Percentiles rank a stretch among this genome's conserved stretches.
Conservation (phyloP, 2,329 filamentous ascomycete species). For the Sclerotinia glacialis region DNA sequence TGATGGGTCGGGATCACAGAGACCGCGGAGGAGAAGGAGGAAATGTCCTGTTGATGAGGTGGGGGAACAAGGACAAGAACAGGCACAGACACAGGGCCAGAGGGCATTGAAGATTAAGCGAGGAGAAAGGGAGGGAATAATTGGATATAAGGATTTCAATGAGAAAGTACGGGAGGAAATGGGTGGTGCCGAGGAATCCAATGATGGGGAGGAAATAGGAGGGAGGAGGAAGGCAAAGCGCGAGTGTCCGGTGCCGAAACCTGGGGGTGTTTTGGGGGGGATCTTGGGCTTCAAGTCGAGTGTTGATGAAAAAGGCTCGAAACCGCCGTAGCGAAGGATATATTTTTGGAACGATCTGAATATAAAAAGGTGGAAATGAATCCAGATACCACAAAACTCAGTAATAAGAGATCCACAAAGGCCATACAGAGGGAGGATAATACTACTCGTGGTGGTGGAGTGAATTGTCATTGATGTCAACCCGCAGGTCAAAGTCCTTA, state of each 20-base stretch:
- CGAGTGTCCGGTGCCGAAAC: conserved; percentile 92
- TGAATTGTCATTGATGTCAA: too few species aligned
- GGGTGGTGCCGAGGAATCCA: conserved; percentile 30
- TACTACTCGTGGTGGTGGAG: too few species aligned
- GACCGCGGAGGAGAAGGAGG: conserved; percentile 45
- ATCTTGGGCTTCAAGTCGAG: conserved; percentile 49
- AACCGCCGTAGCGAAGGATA: conserved; percentile 30
- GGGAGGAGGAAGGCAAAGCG: conserved; percentile 45
- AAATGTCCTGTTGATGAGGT: conserved; percentile 41
- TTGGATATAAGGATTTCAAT: conserved; percentile 20
- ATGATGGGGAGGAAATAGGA: conserved; percentile 8
- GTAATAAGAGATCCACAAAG: too few species aligned
- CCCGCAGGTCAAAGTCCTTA: too few species aligned
- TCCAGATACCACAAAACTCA: too few species aligned
- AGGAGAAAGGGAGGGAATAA: conserved; percentile 2
- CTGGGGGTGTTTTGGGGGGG: conserved; percentile 71
- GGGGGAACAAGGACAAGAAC: conserved; percentile 12
- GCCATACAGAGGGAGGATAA: too few species aligned
- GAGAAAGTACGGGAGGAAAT: conserved; percentile 39
- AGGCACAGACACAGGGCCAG: conserved; percentile 33
- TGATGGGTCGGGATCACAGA: conserved; percentile 33
- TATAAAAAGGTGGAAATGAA: background rate
- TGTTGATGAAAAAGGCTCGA: conserved; percentile 31
- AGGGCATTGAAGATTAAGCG: conserved; percentile 23
- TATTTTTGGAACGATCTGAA: background rate